Conservation (phyloP, 106 monocot genomes). For the Phalaenopsis equestris region DNA sequence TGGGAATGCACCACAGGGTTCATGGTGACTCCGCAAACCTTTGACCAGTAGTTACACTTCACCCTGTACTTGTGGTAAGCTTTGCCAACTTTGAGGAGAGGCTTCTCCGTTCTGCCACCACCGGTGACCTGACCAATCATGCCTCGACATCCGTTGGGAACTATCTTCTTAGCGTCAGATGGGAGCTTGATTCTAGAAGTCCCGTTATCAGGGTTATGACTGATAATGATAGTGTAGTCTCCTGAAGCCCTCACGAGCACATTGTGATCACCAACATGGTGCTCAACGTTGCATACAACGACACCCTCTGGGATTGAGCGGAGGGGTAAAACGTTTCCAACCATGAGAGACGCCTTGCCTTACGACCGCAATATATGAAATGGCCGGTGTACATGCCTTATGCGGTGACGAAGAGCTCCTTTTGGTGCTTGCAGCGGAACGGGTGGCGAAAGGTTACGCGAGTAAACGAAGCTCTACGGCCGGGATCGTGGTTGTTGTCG, state of each 20-base stretch:
- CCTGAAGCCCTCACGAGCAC: constrained; percentile 34
- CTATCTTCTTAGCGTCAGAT: constrained; percentile 24
- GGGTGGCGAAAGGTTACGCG: constrained; percentile 37
- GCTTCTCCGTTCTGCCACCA: constrained; percentile 31
- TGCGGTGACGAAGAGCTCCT: constrained; percentile 50
- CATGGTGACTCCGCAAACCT: constrained; percentile 35
- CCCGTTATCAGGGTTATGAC: constrained; percentile 46
- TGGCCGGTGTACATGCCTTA: constrained; percentile 56
- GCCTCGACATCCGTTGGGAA: constrained; percentile 17
- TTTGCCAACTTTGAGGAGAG: constrained; percentile 33
- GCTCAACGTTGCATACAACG: constrained; percentile 37
- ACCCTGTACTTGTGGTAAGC: constrained; percentile 33
- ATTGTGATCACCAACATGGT: constrained; percentile 30
- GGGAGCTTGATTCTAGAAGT: constrained; percentile 28
- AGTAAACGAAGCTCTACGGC: constrained; percentile 34
- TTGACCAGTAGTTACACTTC: constrained; percentile 31
- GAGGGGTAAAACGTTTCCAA: constrained; percentile 43
- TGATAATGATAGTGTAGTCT: constrained; percentile 50
- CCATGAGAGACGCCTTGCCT: constrained; percentile 51
- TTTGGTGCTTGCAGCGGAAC: constrained; percentile 51
- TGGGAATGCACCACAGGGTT: constrained; percentile 34
- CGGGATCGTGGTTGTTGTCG: constrained; percentile 60
- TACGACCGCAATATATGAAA: constrained; percentile 48
- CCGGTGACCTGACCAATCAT: constrained; percentile 29
- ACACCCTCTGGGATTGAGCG: constrained; percentile 29